These are phyloP conservation scores for Inosperma sp. DNA, from an alignment of 768 basidiomycete genomes.

Conservation along the genomic window DNA sequence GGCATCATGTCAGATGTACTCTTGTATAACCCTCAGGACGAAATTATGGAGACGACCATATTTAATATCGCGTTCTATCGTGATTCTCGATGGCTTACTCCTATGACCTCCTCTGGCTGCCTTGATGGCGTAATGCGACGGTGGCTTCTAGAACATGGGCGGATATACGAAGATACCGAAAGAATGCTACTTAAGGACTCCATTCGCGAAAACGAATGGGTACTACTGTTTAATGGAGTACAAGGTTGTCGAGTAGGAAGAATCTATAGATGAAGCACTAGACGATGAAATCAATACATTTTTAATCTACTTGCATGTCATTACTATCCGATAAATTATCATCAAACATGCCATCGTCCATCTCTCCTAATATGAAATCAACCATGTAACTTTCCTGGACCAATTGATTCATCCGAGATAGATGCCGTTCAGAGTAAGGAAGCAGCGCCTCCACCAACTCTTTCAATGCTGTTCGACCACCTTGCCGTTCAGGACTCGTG, in stretches of 20 bases:
- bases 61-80: constrained; percentile 70
- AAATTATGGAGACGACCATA: constrained; percentile 63
- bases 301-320: constrained; percentile 41
- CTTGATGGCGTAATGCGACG: constrained; percentile 67
- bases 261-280: constrained; percentile 21
- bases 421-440: constrained; percentile 93
- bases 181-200: constrained; percentile 38
- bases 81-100: constrained; percentile 59
- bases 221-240: constrained; percentile 70
- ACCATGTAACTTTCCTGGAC: constrained; percentile 95
- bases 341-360: constrained; percentile 75
- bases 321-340: constrained; percentile 40
- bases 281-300: too few species aligned
- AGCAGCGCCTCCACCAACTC: constrained; percentile 83
- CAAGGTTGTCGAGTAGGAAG: constrained; percentile 62
- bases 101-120: constrained; percentile 55
- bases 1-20: constrained; percentile 51
- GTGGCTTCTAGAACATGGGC: constrained; percentile 59
- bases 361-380: constrained; percentile 83
- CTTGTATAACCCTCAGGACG: constrained; percentile 47
- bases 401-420: constrained; percentile 75
- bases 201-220: constrained; percentile 53
- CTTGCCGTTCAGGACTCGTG: constrained; percentile 18
- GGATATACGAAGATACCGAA: constrained; percentile 48
- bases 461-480: constrained; percentile 42